A percentile compares a stretch with the other conserved stretches of the same genome.
These are phyloP conservation scores for Liquidambar formosana DNA, from an alignment of 164 flowering plant genomes.

Conservation along the genomic window DNA sequence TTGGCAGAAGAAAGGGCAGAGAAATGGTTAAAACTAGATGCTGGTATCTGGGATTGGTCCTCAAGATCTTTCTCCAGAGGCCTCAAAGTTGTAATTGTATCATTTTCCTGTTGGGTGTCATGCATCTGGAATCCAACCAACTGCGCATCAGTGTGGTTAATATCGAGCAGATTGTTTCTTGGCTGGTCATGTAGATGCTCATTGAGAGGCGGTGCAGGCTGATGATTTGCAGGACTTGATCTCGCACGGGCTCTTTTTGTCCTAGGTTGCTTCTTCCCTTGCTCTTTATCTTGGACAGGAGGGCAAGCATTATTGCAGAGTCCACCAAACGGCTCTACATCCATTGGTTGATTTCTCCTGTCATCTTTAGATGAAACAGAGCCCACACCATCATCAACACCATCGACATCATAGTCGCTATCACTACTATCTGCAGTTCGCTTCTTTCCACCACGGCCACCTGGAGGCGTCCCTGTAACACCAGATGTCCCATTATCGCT, in stretches of 20 bases:
- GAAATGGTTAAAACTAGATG: conserved; percentile 27
- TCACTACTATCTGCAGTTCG: conserved; percentile 48
- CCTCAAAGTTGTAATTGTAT: conserved; percentile 16
- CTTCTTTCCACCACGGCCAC: conserved; percentile 33
- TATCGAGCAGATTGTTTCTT: conserved; percentile 40
- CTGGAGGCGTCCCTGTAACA: conserved; percentile 46
- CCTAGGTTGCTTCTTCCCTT: conserved; percentile 24
- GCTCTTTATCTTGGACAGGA: conserved; percentile 31
- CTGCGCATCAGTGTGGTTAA: conserved; percentile 33
- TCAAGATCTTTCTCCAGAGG: conserved; percentile 33
- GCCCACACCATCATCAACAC: conserved; percentile 42
- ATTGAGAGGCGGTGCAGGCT: conserved; percentile 7
- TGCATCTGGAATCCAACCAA: conserved; percentile 23
- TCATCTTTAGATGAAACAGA: conserved; percentile 69
- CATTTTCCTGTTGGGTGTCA: conserved; percentile 33
- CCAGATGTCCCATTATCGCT: conserved; percentile 60
- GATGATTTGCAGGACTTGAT: conserved; percentile 24
- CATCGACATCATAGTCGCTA: conserved; percentile 74
- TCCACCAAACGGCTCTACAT: conserved; percentile 22
- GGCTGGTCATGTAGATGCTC: conserved; percentile 25
- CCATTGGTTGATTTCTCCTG: conserved; percentile 34
- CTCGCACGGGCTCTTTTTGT: conserved; percentile 35
- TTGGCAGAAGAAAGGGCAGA: conserved; percentile 31
- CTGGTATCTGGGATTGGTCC: conserved; percentile 24
- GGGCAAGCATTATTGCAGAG: conserved; percentile 8